Evolutionary conservation across 257 asterid species (phyloP).

Genomic region (Jasminum sambac): DNA sequence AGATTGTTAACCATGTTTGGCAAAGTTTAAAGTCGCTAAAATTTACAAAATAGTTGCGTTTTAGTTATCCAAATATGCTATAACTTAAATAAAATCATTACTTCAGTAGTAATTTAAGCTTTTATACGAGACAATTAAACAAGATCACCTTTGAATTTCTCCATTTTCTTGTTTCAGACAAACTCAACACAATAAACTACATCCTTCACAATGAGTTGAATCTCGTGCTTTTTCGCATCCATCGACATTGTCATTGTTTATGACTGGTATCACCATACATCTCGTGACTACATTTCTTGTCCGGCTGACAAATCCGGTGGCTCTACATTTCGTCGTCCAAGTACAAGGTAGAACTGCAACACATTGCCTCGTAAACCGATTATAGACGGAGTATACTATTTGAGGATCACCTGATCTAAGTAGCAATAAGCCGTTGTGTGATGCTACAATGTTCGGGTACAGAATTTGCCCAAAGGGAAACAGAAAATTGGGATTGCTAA

Average conservation of each 20-base stretch:
- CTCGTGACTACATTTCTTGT: conserved; percentile 10
- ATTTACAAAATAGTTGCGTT: not conserved
- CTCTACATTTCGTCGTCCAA: not conserved
- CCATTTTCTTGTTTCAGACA: conserved; percentile 23
- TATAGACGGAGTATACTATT: conserved; percentile 9
- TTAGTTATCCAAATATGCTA: not conserved
- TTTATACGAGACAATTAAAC: no score
- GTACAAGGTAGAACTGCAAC: conserved; percentile 19
- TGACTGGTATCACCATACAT: conserved; percentile 10
- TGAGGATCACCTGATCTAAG: conserved; percentile 12
- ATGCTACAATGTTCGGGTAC: conserved; percentile 20
- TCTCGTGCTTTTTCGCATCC: not conserved
- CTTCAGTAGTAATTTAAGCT: no score
- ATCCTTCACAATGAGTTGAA: not conserved
- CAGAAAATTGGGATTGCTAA: not conserved
- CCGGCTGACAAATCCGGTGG: conserved; percentile 22
- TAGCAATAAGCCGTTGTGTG: conserved; percentile 32
- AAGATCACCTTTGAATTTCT: not conserved
- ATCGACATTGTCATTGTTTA: not conserved
- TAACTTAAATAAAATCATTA: no score
- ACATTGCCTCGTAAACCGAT: conserved; percentile 21
- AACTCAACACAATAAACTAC: conserved; percentile 3
- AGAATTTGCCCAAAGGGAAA: conserved; percentile 3
- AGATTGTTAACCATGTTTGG: no score
- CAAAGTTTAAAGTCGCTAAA: not conserved